Evolutionary conservation across 441 rosid genomes (phyloP).

Genomic region (Hura crepitans): DNA sequence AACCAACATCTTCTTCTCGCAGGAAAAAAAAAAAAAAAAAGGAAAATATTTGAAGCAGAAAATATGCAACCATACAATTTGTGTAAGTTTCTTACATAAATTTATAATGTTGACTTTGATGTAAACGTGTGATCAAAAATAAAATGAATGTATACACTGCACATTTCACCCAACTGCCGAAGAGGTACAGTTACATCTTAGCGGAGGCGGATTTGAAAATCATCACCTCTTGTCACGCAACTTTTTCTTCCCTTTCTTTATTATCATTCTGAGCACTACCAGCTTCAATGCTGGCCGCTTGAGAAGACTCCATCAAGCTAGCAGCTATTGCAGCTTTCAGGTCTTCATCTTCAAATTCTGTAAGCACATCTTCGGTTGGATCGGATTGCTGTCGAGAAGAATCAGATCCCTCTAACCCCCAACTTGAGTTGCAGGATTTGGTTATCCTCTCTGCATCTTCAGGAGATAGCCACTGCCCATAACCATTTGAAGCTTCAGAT

Average conservation of each 20-base stretch:
- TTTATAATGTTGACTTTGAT: not conserved
- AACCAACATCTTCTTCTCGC: no score
- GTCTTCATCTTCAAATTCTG: slow-evolving; percentile 66
- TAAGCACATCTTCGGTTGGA: slow-evolving; percentile 37
- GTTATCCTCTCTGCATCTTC: slow-evolving; percentile 80
- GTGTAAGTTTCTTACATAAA: not conserved
- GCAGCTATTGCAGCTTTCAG: slow-evolving; percentile 88
- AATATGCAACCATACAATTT: not conserved
- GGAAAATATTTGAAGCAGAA: not conserved
- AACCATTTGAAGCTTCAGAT: slow-evolving; percentile 66
- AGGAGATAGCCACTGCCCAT: slow-evolving; percentile 84
- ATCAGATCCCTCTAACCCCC: slow-evolving; percentile 29
- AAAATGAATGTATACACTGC: slow-evolving; percentile 16
- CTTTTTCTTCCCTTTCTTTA: slow-evolving; percentile 32
- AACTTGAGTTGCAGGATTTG: slow-evolving; percentile 51
- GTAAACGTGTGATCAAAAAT: slow-evolving; percentile 4
- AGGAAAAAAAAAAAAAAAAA: not conserved
- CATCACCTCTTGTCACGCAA: slow-evolving; percentile 20
- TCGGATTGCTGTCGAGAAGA: slow-evolving; percentile 35
- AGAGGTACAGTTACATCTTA: slow-evolving; percentile 15
- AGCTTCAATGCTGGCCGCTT: slow-evolving; percentile 28
- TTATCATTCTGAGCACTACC: slow-evolving; percentile 17
- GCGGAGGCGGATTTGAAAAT: slow-evolving; percentile 6
- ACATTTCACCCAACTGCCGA: slow-evolving; percentile 13
- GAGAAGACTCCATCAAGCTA: slow-evolving; percentile 68